phyloP scores from a whole-genome alignment of 164 flowering plant species.

The Macadamia integrifolia region DNA sequence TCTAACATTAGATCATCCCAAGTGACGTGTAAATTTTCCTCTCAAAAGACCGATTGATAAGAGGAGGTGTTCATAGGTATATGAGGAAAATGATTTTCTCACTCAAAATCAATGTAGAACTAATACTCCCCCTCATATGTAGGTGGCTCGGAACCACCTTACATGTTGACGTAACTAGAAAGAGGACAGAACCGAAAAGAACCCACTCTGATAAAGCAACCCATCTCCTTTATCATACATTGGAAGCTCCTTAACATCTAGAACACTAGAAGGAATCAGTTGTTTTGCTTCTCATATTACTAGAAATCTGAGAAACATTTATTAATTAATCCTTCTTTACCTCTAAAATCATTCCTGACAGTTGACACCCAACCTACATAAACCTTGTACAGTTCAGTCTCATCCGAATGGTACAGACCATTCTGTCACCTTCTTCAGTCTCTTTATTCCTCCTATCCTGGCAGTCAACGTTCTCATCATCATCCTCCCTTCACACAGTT shows the following conservation, averaged over 20 bases:
- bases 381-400: slow-evolving; percentile 63
- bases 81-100: no score
- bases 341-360: slow-evolving; percentile 71
- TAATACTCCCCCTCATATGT: no score
- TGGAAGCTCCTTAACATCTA: slow-evolving; percentile 64
- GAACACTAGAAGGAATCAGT: slow-evolving; percentile 76
- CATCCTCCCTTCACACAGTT: slow-evolving; percentile 11
- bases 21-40: slow-evolving; percentile 89
- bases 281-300: slow-evolving; percentile 87
- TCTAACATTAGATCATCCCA: slow-evolving; percentile 99
- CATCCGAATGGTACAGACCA: slow-evolving; percentile 23
- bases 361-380: slow-evolving; percentile 70
- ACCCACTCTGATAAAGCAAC: slow-evolving; percentile 58
- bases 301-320: slow-evolving; percentile 77
- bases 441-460: slow-evolving; percentile 17
- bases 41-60: slow-evolving; percentile 88
- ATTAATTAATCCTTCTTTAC: slow-evolving; percentile 73
- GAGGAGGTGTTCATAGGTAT: slow-evolving; percentile 84
- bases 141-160: no score
- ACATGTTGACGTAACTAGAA: no score
- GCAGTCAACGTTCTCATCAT: slow-evolving; percentile 8
- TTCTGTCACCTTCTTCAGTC: slow-evolving; percentile 11
- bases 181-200: slow-evolving; percentile 69
- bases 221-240: slow-evolving; percentile 87
- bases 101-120: no score